phyloP scores from a whole-genome alignment of 371 early-diverging fungal species.

The Mucor velutinosus region DNA sequence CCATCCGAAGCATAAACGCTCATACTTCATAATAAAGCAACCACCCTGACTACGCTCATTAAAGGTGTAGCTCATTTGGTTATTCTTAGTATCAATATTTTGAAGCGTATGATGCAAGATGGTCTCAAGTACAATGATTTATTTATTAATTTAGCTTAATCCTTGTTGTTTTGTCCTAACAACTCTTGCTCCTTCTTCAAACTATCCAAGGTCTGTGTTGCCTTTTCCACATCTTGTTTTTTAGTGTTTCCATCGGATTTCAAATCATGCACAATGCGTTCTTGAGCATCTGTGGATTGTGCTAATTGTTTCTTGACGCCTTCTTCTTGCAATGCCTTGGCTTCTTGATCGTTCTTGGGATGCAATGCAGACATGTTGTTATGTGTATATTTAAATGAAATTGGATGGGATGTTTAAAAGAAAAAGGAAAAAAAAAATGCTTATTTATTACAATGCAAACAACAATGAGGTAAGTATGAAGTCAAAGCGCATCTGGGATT shows the following conservation, averaged over 20 bases:
- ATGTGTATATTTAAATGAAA: neutral
- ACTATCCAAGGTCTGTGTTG: neutral
- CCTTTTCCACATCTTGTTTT: neutral
- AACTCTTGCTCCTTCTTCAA: slow-evolving; percentile 6
- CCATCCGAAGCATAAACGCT: too few relatives aligned
- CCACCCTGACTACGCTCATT: too few relatives aligned
- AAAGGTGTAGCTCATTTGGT: neutral
- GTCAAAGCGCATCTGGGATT: neutral
- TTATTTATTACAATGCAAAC: neutral
- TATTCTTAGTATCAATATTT: neutral
- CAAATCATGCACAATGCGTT: neutral
- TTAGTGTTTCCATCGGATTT: neutral
- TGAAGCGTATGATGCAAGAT: neutral
- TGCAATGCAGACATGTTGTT: slow-evolving; percentile 7
- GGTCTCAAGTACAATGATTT: neutral
- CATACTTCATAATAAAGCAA: too few relatives aligned
- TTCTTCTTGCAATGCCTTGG: neutral
- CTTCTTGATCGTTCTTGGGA: neutral
- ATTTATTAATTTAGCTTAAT: neutral
- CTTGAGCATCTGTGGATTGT: neutral
- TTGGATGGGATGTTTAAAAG: neutral
- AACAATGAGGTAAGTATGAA: neutral
- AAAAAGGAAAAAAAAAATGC: neutral
- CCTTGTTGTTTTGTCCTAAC: neutral
- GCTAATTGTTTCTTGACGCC: neutral